Conservation (phyloP, 192 early-diverging fungal species). For the Paraglomus occultum region DNA sequence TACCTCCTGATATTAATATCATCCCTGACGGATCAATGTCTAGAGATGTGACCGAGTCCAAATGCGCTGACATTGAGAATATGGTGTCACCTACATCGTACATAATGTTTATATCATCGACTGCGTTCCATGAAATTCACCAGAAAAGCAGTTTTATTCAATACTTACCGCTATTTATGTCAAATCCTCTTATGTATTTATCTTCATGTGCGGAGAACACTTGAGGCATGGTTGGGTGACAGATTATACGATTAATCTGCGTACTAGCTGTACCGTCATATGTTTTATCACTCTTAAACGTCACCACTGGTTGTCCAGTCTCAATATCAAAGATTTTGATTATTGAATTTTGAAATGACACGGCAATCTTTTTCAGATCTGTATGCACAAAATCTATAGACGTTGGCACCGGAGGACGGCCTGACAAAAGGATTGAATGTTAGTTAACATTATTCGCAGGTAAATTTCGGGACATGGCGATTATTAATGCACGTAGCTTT, state of each 20-base stretch:
- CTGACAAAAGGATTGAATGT: conserved; percentile 27
- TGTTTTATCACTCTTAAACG: conserved; percentile 54
- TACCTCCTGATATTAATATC: conserved; percentile 64
- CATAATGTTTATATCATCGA: neutral
- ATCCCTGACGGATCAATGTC: conserved; percentile 64
- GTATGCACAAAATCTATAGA: conserved; percentile 65
- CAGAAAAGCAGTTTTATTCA: neutral
- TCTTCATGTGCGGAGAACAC: conserved; percentile 80
- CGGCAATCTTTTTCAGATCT: conserved; percentile 57
- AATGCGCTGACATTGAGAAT: conserved; percentile 63
- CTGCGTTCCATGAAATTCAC: neutral
- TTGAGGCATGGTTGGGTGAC: conserved; percentile 71
- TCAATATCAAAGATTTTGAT: conserved; percentile 78
- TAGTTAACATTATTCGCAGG: neutral
- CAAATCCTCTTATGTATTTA: conserved; percentile 70
- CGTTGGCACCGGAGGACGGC: conserved; percentile 52
- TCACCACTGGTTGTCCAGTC: conserved; percentile 58
- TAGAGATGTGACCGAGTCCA: conserved; percentile 64
- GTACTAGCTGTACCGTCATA: conserved; percentile 62
- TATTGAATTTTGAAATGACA: conserved; percentile 60
- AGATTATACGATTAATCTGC: conserved; percentile 76
- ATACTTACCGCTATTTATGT: conserved; percentile 63
- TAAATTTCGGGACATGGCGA: neutral
- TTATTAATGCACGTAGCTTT: neutral
- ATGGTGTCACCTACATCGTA: conserved; percentile 51